Evolutionary conservation across 169 alveolate species (phyloP).

Genomic region (Plasmodium vinckei): DNA sequence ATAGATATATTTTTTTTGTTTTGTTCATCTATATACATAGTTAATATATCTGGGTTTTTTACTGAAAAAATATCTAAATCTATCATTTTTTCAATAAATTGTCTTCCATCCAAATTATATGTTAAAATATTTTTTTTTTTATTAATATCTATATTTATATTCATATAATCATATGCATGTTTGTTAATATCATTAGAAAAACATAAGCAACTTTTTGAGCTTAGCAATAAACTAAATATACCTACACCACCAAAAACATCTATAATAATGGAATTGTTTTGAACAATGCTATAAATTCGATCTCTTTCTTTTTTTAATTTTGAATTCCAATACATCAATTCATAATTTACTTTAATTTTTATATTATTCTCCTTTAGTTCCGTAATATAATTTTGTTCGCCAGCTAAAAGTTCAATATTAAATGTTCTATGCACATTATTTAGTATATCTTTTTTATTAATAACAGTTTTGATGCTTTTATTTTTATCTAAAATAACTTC

Average conservation of each 20-base stretch:
- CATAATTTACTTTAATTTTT: constrained; percentile 83
- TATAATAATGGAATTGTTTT: constrained; percentile 70
- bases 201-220: constrained; percentile 89
- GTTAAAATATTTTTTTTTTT: constrained; percentile 82
- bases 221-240: constrained; percentile 89
- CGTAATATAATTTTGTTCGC: constrained; percentile 89
- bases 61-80: constrained; percentile 18
- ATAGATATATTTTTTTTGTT: constrained; percentile 29
- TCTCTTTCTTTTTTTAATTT: constrained; percentile 82
- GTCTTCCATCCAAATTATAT: constrained; percentile 89
- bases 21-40: constrained; percentile 27
- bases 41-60: not conserved
- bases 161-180: constrained; percentile 85
- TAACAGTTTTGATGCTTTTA: constrained; percentile 89
- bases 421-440: constrained; percentile 89
- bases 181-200: constrained; percentile 92
- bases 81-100: constrained; percentile 75
- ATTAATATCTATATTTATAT: constrained; percentile 85
- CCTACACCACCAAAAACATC: constrained; percentile 94
- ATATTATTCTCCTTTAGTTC: constrained; percentile 83
- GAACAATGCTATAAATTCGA: constrained; percentile 64
- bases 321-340: constrained; percentile 90
- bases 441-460: constrained; percentile 88
- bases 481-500: constrained; percentile 90
- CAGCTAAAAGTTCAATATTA: constrained; percentile 91